Base-by-base conservation (phyloP, 169 alveolate species). In the Babesia divergens region DNA sequence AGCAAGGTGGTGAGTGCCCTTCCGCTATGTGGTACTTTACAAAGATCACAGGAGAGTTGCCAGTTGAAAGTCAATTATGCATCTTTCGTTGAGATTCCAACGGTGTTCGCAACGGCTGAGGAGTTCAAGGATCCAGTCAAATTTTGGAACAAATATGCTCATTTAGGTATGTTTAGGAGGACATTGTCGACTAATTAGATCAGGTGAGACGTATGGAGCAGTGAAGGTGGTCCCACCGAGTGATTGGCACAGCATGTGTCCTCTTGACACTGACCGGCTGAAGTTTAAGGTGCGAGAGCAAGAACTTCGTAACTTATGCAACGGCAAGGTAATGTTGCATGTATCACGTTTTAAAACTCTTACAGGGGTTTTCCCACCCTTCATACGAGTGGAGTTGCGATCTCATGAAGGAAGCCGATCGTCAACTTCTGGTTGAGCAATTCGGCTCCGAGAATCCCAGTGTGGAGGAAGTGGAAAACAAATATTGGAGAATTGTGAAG, bases 141-240 rank as follows among this genome's bases (percentile, higher is more conserved):
- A 26, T 46, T 89, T 37, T 84, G 86, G 88, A 70, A 60, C 52
- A 86, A 69, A 49, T 79, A 74, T 65, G 38, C 43, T 3, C 58
- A 37, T 51, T 34, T 82, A 31, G 84, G 89, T 71, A 37, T n/a
- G 74, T 51, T 46, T 4, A n/a, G 16, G 1, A 0, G 52, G 0
- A 20, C 49, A 7, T 43, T 22, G 18, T 56, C 31, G 35, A 14
- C 58, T 42, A 16, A n/a, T 55, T 35, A 66, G 51, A 6, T 50
- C 55, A 64, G 95, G 95, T 18, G 67, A 80, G 46, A 80, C 85
- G 54, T 91, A 62, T 46, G 95, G 95, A 24, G 95, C 93, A 1
- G 71, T 91, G 43, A 91, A 91, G 60, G 84, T 91, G 4, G 56
- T 84, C 18, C 95, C 95, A 13, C 94, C 94, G 11, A 65, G 50